Evolutionary conservation across 2,329 filamentous ascomycete species (phyloP).

Genomic region (Apiospora arundinis): DNA sequence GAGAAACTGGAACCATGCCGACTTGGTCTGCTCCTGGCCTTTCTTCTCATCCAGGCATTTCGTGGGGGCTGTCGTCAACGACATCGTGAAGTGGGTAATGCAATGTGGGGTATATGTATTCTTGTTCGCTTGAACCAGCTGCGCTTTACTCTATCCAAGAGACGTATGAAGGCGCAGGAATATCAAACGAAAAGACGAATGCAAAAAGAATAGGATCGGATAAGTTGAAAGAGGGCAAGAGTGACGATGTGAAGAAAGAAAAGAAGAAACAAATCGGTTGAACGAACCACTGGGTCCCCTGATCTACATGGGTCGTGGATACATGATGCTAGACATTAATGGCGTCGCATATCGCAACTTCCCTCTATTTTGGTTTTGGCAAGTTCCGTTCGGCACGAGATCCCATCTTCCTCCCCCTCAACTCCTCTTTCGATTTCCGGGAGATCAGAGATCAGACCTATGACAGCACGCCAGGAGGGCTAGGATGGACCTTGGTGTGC

Average conservation of each 20-base stretch:
- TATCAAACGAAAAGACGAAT: neutral
- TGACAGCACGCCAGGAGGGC: neutral
- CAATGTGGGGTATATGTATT: neutral
- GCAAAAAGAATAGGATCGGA: neutral
- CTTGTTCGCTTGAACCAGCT: neutral
- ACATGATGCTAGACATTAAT: conserved; percentile 11
- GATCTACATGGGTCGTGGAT: conserved; percentile 2
- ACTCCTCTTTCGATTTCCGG: neutral
- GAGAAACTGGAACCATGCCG: conserved; percentile 39
- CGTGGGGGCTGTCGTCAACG: conserved; percentile 5
- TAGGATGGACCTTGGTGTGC: neutral
- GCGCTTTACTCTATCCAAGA: neutral
- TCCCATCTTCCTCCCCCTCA: neutral
- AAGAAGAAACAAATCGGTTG: neutral
- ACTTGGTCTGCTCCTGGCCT: conserved; percentile 35
- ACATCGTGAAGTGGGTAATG: neutral
- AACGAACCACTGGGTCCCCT: neutral
- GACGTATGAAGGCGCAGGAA: neutral
- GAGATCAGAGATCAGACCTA: neutral
- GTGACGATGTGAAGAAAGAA: neutral
- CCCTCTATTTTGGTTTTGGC: neutral
- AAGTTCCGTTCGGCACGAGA: neutral
- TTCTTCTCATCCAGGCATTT: conserved; percentile 30
- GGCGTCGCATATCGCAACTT: conserved; percentile 3
- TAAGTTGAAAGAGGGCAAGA: neutral